Conservation (phyloP, 371 early-diverging fungal species). For the Zychaea mexicana region DNA sequence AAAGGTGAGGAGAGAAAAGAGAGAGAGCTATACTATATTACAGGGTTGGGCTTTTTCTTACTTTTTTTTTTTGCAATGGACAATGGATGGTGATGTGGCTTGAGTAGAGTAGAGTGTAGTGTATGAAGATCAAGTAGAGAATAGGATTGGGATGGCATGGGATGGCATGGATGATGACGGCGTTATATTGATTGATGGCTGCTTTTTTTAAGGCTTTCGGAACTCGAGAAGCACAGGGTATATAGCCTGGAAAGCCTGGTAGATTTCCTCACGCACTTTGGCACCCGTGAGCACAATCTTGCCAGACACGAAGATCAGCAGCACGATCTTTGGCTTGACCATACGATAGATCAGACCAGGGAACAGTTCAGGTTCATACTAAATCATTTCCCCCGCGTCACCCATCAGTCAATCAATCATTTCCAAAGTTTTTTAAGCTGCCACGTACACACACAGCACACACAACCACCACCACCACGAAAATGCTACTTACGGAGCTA, state of each 20-base stretch:
- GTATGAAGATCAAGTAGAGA: too few relatives aligned
- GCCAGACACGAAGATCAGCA: conserved; percentile 99
- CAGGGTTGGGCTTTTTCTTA: too few relatives aligned
- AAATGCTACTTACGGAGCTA: conserved; percentile 79
- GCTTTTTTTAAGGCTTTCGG: conserved; percentile 67
- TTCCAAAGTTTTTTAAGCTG: neutral
- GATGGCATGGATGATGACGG: neutral
- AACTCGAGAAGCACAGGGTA: conserved; percentile 98
- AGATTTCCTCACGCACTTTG: conserved; percentile 99
- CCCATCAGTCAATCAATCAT: conserved; percentile 4
- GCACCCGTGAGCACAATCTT: conserved; percentile 99
- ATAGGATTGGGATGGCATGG: too few relatives aligned
- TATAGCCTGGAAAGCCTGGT: conserved; percentile 99
- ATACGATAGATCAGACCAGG: conserved; percentile 99
- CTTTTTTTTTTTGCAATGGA: too few relatives aligned
- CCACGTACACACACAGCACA: neutral
- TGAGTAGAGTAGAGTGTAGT: too few relatives aligned
- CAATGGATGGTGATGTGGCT: too few relatives aligned
- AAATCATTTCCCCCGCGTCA: neutral
- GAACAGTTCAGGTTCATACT: conserved; percentile 99
- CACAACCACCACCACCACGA: neutral
- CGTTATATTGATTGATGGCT: neutral
- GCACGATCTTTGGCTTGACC: conserved; percentile 99
- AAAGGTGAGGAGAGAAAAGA: too few relatives aligned
- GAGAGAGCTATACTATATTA: too few relatives aligned